Conservation (phyloP, 2,329 filamentous ascomycete species). For the Sporothrix luriei region DNA sequence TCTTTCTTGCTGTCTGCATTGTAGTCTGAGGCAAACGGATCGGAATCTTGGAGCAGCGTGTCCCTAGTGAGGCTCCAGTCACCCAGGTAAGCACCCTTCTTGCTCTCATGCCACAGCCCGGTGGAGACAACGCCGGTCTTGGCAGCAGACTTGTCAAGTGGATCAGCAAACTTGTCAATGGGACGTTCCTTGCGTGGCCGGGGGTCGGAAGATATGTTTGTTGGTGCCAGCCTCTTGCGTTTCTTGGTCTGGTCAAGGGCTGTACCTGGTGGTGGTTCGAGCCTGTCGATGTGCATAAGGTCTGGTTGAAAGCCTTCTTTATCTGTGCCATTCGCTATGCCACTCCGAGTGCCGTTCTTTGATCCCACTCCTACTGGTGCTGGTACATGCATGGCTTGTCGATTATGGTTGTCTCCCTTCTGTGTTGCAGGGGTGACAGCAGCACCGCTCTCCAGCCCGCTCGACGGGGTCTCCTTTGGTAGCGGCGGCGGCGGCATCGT, state of each 20-base stretch:
- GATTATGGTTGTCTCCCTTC: not conserved
- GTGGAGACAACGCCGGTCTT: not conserved
- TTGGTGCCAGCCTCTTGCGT: conserved; percentile 41
- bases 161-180: not conserved
- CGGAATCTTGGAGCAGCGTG: conserved; percentile 28
- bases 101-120: conserved; percentile 30
- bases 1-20: too few species aligned
- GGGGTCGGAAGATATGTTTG: conserved; percentile 31
- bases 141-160: not conserved
- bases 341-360: not conserved
- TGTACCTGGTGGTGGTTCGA: not conserved
- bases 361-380: not conserved
- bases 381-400: too few species aligned
- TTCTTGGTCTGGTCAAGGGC: conserved; percentile 37
- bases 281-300: not conserved
- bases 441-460: not conserved
- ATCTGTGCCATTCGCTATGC: not conserved
- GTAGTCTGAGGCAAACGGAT: conserved; percentile 14
- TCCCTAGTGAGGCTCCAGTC: conserved; percentile 38
- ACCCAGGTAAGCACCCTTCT: conserved; percentile 45
- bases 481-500: not conserved
- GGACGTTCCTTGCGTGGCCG: not conserved
- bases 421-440: not conserved
- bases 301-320: not conserved
- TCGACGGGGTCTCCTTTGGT: not conserved